Evolutionary conservation across 176 grass and related monocot genomes (phyloP).

Genomic region (Cenchrus fungigraminus): DNA sequence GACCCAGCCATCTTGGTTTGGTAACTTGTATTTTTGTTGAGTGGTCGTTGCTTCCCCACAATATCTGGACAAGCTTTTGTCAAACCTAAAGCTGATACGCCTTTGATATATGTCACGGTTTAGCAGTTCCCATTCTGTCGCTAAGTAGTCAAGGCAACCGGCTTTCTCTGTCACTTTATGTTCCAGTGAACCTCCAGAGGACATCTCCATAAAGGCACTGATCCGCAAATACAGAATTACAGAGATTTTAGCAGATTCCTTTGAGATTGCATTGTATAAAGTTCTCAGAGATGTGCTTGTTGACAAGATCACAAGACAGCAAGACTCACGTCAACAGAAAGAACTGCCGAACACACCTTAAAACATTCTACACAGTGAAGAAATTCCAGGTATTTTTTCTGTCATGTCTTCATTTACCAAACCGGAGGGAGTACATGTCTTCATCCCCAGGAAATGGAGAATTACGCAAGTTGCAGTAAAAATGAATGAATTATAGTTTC

Average conservation of each 20-base stretch:
- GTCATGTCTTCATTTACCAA: background rate
- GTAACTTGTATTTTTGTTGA: slow-evolving; percentile 68
- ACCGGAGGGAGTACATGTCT: background rate
- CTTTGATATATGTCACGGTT: slow-evolving; percentile 68
- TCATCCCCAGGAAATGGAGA: slow-evolving; percentile 22
- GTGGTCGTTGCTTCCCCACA: slow-evolving; percentile 72
- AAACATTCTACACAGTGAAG: background rate
- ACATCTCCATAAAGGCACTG: slow-evolving; percentile 73
- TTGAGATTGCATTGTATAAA: slow-evolving; percentile 12
- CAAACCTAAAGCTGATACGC: slow-evolving; percentile 74
- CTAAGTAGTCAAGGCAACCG: slow-evolving; percentile 72
- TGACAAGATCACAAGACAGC: slow-evolving; percentile 17
- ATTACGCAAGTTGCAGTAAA: slow-evolving; percentile 7
- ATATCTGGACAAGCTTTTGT: slow-evolving; percentile 62
- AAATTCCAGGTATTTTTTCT: background rate
- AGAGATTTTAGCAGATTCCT: slow-evolving; percentile 1
- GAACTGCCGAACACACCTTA: slow-evolving; percentile 36
- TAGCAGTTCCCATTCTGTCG: slow-evolving; percentile 70
- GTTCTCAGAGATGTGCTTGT: slow-evolving; percentile 17
- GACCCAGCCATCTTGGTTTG: slow-evolving; percentile 71
- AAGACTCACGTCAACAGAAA: slow-evolving; percentile 71
- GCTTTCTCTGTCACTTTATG: slow-evolving; percentile 78
- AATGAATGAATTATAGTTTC: slow-evolving; percentile 10
- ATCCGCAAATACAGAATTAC: slow-evolving; percentile 44
- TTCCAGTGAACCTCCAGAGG: slow-evolving; percentile 74